A percentile compares a stretch with the other conserved stretches of the same genome.
These are phyloP conservation scores for Leptographium wingfieldii DNA, from an alignment of 2,329 filamentous ascomycete species.

Conservation along the genomic window DNA sequence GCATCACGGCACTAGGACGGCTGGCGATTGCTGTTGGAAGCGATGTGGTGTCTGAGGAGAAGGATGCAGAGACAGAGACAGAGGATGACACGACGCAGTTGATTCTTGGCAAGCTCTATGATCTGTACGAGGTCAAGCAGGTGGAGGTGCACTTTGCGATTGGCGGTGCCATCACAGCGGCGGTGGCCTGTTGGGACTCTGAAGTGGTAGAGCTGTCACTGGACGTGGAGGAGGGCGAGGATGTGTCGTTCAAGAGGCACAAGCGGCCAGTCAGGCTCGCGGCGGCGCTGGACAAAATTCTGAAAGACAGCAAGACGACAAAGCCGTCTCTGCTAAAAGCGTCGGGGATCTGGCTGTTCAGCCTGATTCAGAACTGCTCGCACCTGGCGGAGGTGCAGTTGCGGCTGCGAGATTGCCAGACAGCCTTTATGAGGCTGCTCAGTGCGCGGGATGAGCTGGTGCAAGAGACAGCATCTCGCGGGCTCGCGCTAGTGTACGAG, in stretches of 20 bases:
- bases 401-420: constrained; percentile 66
- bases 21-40: constrained; percentile 41
- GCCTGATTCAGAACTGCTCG: constrained; percentile 79
- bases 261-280: constrained; percentile 31
- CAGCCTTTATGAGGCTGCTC: constrained; percentile 76
- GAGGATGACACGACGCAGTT: constrained; percentile 23
- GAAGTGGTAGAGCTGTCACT: constrained; percentile 61
- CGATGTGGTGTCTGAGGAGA: constrained; percentile 16
- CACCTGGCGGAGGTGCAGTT: constrained; percentile 62
- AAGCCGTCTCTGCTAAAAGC: constrained; percentile 87
- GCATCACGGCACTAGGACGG: constrained; percentile 69
- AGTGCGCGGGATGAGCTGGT: constrained; percentile 86
- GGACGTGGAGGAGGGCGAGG: constrained; percentile 52
- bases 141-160: constrained; percentile 83
- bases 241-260: constrained; percentile 19
- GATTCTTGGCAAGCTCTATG: constrained; percentile 58
- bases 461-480: constrained; percentile 87
- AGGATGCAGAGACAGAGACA: constrained; percentile 2
- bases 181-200: constrained; percentile 71
- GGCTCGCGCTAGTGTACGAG: constrained; percentile 86
- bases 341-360: constrained; percentile 90
- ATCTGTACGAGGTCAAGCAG: constrained; percentile 71
- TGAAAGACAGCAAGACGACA: constrained; percentile 66
- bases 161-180: constrained; percentile 74
- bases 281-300: constrained; percentile 55